phyloP scores from a whole-genome alignment of 1,139 yeast species.

The Lodderomyces oxycetoniae region DNA sequence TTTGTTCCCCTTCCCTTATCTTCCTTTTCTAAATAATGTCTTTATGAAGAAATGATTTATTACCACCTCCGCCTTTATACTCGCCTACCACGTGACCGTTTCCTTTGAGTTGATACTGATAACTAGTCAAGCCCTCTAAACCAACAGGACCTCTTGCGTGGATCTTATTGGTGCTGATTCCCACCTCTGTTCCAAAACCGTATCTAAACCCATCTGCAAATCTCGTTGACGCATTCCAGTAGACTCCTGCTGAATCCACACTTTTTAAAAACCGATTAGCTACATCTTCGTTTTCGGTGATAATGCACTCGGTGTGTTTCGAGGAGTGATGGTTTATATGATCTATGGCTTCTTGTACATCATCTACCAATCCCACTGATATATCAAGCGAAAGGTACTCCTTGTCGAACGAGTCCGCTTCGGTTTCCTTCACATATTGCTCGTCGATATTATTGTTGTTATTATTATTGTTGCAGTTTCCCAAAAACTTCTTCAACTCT shows the following conservation, averaged over 20 bases:
- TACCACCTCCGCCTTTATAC: conserved; percentile 90
- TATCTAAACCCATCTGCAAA: conserved; percentile 98
- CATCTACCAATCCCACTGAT: conserved; percentile 60
- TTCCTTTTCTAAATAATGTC: conserved; percentile 41
- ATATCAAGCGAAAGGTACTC: conserved; percentile 83
- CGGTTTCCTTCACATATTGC: conserved; percentile 32
- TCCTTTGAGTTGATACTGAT: conserved; percentile 90
- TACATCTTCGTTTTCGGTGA: conserved; percentile 63
- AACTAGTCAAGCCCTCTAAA: conserved; percentile 90
- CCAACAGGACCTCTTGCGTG: conserved; percentile 99
- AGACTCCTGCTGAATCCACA: conserved; percentile 95
- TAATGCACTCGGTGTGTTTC: conserved; percentile 90
- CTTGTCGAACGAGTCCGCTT: conserved; percentile 62
- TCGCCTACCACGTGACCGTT: conserved; percentile 89
- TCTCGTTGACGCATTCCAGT: conserved; percentile 95
- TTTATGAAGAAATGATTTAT: conserved; percentile 71
- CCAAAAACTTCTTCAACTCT: conserved; percentile 34
- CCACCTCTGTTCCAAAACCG: conserved; percentile 98
- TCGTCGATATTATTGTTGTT: no score
- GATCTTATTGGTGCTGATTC: conserved; percentile 92
- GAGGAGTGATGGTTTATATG: conserved; percentile 92
- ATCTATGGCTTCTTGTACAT: conserved; percentile 63
- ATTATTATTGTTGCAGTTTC: no score
- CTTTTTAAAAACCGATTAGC: conserved; percentile 81
- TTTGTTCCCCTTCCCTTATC: background rate